phyloP scores from a whole-genome alignment of 371 early-diverging fungal genomes.

The Mortierella polycephala region DNA sequence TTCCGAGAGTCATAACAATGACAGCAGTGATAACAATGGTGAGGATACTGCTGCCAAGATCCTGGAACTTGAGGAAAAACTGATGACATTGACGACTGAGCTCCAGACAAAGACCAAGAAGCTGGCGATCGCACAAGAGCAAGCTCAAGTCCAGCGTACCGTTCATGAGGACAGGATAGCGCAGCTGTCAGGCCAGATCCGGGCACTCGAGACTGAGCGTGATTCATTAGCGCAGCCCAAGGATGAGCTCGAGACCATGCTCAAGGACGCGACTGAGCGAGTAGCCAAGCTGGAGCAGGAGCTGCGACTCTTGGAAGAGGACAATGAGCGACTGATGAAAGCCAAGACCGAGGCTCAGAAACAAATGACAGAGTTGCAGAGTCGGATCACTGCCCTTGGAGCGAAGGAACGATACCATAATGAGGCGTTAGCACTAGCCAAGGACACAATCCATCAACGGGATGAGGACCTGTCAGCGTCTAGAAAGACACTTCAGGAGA shows the following conservation, averaged over 20 bases:
- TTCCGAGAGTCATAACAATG: background rate
- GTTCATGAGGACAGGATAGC: constrained; percentile 20
- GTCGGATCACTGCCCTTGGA: constrained; percentile 33
- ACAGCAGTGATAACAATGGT: too few species aligned
- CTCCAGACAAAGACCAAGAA: constrained; percentile 26
- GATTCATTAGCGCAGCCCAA: constrained; percentile 56
- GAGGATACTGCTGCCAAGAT: background rate
- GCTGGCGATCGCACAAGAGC: constrained; percentile 40
- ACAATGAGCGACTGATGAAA: constrained; percentile 11
- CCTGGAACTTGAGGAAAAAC: constrained; percentile 33
- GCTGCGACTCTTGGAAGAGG: constrained; percentile 22
- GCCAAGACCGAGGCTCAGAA: constrained; percentile 57
- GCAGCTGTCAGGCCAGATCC: constrained; percentile 27
- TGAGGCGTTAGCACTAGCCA: constrained; percentile 62
- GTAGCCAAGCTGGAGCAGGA: constrained; percentile 16
- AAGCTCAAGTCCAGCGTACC: constrained; percentile 47
- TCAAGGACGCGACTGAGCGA: constrained; percentile 9
- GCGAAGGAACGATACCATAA: constrained; percentile 57
- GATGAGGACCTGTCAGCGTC: constrained; percentile 59
- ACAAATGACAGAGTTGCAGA: constrained; percentile 52
- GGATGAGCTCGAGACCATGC: constrained; percentile 35
- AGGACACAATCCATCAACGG: constrained; percentile 65
- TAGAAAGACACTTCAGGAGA: constrained; percentile 46
- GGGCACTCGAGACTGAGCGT: constrained; percentile 43
- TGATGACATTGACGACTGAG: constrained; percentile 19